Conservation (phyloP, 371 early-diverging fungal genomes). For the Syncephalastrum contaminatum region DNA sequence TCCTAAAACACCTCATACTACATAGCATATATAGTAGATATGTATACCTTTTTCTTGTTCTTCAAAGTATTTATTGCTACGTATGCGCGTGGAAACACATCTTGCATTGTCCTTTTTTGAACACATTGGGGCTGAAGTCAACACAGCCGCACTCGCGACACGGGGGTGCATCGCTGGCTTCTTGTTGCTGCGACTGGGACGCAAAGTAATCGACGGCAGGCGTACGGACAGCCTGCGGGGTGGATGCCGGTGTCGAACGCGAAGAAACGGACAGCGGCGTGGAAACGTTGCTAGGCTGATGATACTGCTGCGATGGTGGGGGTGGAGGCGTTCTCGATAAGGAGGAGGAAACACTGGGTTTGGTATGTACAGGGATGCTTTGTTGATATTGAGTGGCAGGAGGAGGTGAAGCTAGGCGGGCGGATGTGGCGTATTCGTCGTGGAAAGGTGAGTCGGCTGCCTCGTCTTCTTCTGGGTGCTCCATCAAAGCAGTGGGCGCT, state of each 20-base stretch:
- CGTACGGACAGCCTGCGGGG: conserved; percentile 3
- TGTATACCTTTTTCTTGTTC: neutral
- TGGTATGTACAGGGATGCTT: too few species aligned
- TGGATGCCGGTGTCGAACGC: neutral
- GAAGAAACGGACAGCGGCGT: neutral
- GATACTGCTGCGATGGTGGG: conserved; percentile 6
- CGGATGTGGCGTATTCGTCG: conserved; percentile 4
- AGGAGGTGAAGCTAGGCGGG: conserved; percentile 2
- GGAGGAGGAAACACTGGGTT: conserved; percentile 9
- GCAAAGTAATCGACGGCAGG: neutral
- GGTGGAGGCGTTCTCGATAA: conserved; percentile 11
- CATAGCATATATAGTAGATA: too few species aligned
- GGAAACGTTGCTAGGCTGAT: neutral
- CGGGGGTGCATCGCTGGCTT: conserved; percentile 3
- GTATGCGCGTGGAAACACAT: conserved; percentile 69
- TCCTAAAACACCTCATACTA: too few species aligned
- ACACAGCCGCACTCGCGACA: conserved; percentile 66
- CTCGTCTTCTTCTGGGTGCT: neutral
- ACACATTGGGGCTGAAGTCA: conserved; percentile 66
- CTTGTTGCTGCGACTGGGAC: neutral
- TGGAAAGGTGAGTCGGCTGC: conserved; percentile 13
- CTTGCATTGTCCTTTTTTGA: conserved; percentile 65
- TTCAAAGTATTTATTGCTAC: conserved; percentile 1
- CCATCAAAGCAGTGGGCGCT: conserved; percentile 13
- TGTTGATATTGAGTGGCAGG: too few species aligned